These are phyloP conservation scores for Lipomyces anomalus DNA, from an alignment of 805 yeast species.

Conservation along the genomic window DNA sequence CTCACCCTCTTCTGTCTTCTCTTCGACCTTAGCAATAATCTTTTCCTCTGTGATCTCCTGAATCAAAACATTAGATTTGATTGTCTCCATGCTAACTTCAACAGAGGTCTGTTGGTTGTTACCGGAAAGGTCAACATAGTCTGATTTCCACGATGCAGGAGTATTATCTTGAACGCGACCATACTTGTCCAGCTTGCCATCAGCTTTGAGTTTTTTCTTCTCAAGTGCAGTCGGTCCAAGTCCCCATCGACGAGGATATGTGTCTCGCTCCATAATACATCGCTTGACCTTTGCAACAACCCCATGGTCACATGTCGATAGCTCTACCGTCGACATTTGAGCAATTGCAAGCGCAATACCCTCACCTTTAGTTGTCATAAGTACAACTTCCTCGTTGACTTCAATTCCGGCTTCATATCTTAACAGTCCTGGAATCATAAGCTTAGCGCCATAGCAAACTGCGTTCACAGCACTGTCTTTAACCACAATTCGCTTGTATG, in stretches of 20 bases:
- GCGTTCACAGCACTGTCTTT: constrained; percentile 95
- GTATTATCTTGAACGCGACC: constrained; percentile 93
- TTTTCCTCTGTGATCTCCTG: constrained; percentile 6
- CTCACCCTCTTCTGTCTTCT: constrained; percentile 21
- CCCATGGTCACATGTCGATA: constrained; percentile 96
- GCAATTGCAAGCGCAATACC: constrained; percentile 98
- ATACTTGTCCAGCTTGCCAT: constrained; percentile 92
- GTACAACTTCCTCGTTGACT: constrained; percentile 93
- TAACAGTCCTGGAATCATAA: constrained; percentile 96
- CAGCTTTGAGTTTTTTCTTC: constrained; percentile 97
- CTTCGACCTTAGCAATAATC: constrained; percentile 31
- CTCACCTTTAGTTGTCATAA: constrained; percentile 98
- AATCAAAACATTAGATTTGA: constrained; percentile 18
- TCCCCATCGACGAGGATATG: constrained; percentile 99
- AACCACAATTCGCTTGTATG: constrained; percentile 95
- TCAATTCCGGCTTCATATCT: constrained; percentile 98
- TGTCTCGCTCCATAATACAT: constrained; percentile 99
- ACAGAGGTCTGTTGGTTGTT: constrained; percentile 54
- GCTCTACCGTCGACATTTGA: constrained; percentile 96
- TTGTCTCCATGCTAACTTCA: constrained; percentile 22
- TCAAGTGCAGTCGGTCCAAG: constrained; percentile 97
- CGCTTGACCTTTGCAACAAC: constrained; percentile 97
- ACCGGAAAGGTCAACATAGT: constrained; percentile 54
- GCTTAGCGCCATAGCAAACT: constrained; percentile 97
- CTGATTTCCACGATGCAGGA: constrained; percentile 85